Conservation (phyloP, 2,329 filamentous ascomycete species). For the Metarhizium anisopliae region DNA sequence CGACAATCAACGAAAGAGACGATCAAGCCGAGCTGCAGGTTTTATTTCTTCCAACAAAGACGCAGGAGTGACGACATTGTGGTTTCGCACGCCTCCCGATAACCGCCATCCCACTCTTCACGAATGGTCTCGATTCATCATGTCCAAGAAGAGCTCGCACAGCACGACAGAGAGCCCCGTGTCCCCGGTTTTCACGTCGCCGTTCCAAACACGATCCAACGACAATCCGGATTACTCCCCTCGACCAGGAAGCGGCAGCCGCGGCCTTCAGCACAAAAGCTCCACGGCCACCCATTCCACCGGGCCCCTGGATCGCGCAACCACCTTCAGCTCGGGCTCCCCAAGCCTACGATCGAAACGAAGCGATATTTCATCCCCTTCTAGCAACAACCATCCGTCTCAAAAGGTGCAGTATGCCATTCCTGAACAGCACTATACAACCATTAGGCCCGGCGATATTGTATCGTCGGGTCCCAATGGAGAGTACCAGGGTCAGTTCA, state of each 20-base stretch:
- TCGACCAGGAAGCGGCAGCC: constrained; percentile 35
- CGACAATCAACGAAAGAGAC: constrained; percentile 54
- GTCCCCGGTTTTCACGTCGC: constrained; percentile 45
- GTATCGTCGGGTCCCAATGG: constrained; percentile 48
- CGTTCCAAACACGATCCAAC: constrained; percentile 35
- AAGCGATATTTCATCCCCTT: constrained; percentile 53
- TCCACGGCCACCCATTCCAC: constrained; percentile 40
- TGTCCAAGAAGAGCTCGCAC: constrained; percentile 33
- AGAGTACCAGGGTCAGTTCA: constrained; percentile 45
- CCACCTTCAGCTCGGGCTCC: constrained; percentile 47
- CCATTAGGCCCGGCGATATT: constrained; percentile 43
- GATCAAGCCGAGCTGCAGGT: constrained; percentile 53
- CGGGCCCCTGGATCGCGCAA: constrained; percentile 36
- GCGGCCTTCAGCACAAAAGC: constrained; percentile 36
- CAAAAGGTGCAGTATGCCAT: constrained; percentile 29
- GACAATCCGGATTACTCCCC: constrained; percentile 33
- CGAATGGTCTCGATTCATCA: constrained; percentile 51
- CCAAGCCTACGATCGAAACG: constrained; percentile 52
- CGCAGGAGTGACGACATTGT: constrained; percentile 37
- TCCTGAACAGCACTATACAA: constrained; percentile 40
- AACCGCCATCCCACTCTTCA: constrained; percentile 43
- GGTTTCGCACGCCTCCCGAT: constrained; percentile 47
- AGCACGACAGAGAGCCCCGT: constrained; percentile 41
- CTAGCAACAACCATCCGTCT: constrained; percentile 36
- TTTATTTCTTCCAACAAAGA: constrained; percentile 44